Conservation (phyloP, 1,139 yeast genomes). For the Diutina pseudorugosa region DNA sequence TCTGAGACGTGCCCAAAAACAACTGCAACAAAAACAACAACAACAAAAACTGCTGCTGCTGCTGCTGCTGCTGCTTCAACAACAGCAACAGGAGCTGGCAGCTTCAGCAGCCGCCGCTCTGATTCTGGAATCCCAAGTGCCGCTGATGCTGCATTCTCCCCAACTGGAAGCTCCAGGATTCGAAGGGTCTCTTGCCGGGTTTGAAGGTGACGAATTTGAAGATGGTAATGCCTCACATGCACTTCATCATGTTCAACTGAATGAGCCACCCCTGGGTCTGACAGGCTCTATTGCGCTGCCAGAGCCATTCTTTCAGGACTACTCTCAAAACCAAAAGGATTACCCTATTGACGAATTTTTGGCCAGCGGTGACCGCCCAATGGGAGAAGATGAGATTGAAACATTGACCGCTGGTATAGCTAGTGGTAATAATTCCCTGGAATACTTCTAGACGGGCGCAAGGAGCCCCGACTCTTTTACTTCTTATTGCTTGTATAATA, state of each 20-base stretch:
- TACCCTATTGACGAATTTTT: background rate
- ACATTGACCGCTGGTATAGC: background rate
- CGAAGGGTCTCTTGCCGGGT: background rate
- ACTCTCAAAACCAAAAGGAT: background rate
- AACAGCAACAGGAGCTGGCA: background rate
- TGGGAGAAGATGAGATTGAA: background rate
- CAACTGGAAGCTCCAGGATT: background rate
- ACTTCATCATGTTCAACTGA: background rate
- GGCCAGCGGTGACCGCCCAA: background rate
- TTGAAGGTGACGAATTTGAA: background rate
- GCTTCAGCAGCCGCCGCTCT: background rate
- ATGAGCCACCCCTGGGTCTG: background rate
- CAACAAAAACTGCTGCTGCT: background rate
- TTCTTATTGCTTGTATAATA: background rate
- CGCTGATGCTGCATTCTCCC: background rate
- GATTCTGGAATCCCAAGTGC: background rate
- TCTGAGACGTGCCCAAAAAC: conserved; percentile 2
- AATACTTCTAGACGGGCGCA: background rate
- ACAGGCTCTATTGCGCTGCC: conserved; percentile 1
- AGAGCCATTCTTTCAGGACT: background rate
- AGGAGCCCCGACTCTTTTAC: background rate
- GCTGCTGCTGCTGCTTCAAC: background rate
- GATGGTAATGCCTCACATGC: background rate
- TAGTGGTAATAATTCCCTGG: background rate
- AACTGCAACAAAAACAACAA: background rate